Evolutionary conservation across 495 filamentous ascomycete genomes (phyloP), one percentile per base, ranked within the genome.

Genomic region (Neurospora sp.): DNA sequence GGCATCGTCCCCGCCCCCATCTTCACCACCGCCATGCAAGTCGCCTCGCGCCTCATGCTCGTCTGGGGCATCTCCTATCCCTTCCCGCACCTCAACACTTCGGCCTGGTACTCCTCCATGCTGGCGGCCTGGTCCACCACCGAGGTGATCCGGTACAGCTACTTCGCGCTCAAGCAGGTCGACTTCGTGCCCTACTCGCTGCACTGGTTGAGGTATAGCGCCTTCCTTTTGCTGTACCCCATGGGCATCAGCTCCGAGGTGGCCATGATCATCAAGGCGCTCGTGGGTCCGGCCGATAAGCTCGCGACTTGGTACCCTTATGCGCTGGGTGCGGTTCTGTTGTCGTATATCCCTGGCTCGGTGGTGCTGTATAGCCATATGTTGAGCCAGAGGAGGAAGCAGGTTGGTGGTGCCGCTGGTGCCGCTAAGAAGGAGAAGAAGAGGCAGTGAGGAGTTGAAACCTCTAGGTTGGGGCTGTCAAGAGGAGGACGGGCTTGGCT

Each of bases 281-380:
- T 91, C 3, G 85, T 91, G 41, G 85, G 79, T 2, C 89, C 89
- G 1, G 93, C 93, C 10, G 82, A 74, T 12, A 79, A 75, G 5
- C 45, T 78, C 72, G 78, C 80, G 68, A 80, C 79, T 37, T 78
- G 83, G 41, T 92, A 86, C 75, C 85, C 84, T 68, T 89, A 84
- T 79, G 84, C 85, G 53, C 79, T 96, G 75, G 85, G 88, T 35
- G 77, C 75, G 22, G 85, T 94, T 59, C 75, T 97, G 78, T 83
- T 85, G 39, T 85, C 90, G 41, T 98, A 97, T 83, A 86, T 95
- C 61, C 94, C 94, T 94, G 94, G 94, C 27, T 90, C 92, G 31
- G 95, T 94, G 76, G 88, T 96, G 70, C 85, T 98, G 71, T 98
- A 94, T 78, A 92, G 92, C 31, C 92, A 98, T 82, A 98, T 99